Evolutionary conservation across 345 rosid genomes (phyloP), one percentile per base, ranked within the genome.

Genomic region (Pistacia atlantica): DNA sequence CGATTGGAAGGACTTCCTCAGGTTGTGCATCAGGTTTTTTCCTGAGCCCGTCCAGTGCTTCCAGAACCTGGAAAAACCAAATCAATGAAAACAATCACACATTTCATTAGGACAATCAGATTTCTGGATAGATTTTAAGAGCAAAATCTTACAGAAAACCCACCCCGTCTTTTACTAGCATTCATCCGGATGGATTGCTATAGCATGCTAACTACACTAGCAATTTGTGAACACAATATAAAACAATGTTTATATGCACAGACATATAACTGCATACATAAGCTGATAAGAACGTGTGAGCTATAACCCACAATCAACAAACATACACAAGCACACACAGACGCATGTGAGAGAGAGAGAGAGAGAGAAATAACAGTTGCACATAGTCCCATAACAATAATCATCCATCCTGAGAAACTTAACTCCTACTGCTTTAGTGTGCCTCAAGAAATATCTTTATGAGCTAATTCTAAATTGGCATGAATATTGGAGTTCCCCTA

Each of bases 21-120:
- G 87, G 69, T 83, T 89, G 90, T 3, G 98, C 98, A 38, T 88
- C 93, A 8, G 87, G n/a, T 83, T 93, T 96, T 86, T 92, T 96
- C 89, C 67, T 93, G 70, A 93, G 89, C 75, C 77, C 88, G 67
- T 90, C 95, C 28, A 92, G 81, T 61, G 89, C 89, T 85, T 87
- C 93, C 90, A 96, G 74, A 72, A 88, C 99, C 99, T 96, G 86
- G 67, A 68, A 35, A 69, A 13, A 25, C 38, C 62, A 4, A 65
- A 28, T 25, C 38, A 18, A 22, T 54, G 45, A 75, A 67, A 31
- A 25, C 56, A 55, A 18, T 55, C 38, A 37, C 25, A 65, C 52
- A 28, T 22, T 37, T 38, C 9, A 75, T 37, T 31, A 28, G 2
- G 33, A 11, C 35, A 20, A 42, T 42, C 9, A 42, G 46, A 42